These are phyloP conservation scores for Asterophora lycoperdoides DNA, from an alignment of 768 basidiomycete genomes.

Conservation along the genomic window DNA sequence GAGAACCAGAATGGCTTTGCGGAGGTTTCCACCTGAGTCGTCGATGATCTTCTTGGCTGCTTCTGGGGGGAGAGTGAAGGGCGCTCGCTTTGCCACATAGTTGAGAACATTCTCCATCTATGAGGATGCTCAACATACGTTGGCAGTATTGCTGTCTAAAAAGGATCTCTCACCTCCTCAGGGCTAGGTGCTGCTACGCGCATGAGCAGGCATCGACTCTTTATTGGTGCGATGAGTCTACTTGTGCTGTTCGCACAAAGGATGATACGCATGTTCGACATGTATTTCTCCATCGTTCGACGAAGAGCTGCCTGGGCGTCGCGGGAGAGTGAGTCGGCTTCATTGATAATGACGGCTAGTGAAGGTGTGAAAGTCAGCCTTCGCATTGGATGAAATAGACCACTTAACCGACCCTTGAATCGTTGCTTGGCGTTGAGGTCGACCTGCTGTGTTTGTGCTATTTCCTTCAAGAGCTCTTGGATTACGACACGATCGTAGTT, in stretches of 20 bases:
- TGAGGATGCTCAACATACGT: neutral
- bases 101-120: constrained; percentile 81
- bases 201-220: constrained; percentile 90
- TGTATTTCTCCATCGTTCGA: constrained; percentile 99
- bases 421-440: constrained; percentile 92
- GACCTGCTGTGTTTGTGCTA: constrained; percentile 98
- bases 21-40: constrained; percentile 84
- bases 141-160: neutral
- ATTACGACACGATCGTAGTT: constrained; percentile 94
- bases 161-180: constrained; percentile 54
- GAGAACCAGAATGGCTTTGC: constrained; percentile 91
- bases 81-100: constrained; percentile 75
- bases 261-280: constrained; percentile 95
- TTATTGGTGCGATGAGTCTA: constrained; percentile 94
- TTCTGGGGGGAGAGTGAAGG: constrained; percentile 76
- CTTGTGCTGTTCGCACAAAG: constrained; percentile 95
- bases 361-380: neutral
- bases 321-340: constrained; percentile 90
- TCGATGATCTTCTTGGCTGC: constrained; percentile 71
- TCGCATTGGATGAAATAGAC: neutral
- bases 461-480: constrained; percentile 96
- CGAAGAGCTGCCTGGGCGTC: constrained; percentile 97
- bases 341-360: constrained; percentile 95
- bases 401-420: constrained; percentile 73
- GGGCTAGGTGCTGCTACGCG: constrained; percentile 84